These are phyloP conservation scores for Myriosclerotinia scirpicola DNA, from an alignment of 2,329 filamentous ascomycete species.

Conservation along the genomic window DNA sequence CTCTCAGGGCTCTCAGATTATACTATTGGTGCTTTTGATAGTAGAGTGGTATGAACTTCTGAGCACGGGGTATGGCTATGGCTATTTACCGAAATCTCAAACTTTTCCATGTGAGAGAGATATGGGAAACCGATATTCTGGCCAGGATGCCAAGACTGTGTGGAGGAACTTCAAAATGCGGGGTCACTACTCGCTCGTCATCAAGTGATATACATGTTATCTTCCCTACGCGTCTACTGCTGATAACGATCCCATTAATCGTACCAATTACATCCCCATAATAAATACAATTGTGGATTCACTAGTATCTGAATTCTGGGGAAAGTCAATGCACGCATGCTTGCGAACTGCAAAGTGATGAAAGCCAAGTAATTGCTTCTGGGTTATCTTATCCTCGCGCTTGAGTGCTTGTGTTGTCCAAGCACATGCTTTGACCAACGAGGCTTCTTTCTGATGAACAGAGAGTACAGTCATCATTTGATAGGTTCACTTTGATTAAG, in stretches of 20 bases:
- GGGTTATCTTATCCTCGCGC: slow-evolving; percentile 2
- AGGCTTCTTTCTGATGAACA: background rate
- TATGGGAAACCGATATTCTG: background rate
- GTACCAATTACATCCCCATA: background rate
- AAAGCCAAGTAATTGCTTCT: slow-evolving; percentile 10
- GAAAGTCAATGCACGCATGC: background rate
- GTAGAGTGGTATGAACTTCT: too few species aligned
- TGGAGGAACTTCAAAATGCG: background rate
- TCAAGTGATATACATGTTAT: background rate
- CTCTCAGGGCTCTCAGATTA: too few species aligned
- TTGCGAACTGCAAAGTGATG: slow-evolving; percentile 6
- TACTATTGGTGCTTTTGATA: too few species aligned
- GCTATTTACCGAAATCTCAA: too few species aligned
- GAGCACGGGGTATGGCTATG: too few species aligned
- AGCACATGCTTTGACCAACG: slow-evolving; percentile 4
- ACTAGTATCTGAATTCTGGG: background rate
- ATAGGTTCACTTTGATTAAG: background rate
- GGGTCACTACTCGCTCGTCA: background rate
- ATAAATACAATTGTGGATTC: background rate
- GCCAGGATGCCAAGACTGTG: background rate
- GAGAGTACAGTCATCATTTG: background rate
- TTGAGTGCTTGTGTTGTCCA: background rate
- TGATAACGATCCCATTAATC: background rate
- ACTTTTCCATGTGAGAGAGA: too few species aligned
- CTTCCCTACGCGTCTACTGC: background rate